A percentile compares a stretch with the other conserved stretches of the same genome.
These are phyloP conservation scores for Leishmania gerbilli DNA, from an alignment of 208 protist genomes.

Conservation along the genomic window DNA sequence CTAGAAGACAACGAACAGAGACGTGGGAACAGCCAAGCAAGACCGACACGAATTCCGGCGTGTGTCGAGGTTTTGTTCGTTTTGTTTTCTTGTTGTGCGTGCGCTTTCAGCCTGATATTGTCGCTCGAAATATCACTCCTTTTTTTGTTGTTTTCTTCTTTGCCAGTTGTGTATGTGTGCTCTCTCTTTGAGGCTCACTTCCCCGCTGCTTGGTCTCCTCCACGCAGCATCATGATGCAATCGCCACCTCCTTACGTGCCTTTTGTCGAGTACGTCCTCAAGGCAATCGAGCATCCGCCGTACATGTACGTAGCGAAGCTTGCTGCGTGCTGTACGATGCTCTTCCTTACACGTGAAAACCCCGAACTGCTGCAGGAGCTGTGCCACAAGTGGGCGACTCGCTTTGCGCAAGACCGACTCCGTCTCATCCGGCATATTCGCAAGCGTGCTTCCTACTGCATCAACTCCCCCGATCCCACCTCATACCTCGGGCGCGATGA, in stretches of 20 bases:
- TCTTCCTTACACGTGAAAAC: constrained; percentile 81
- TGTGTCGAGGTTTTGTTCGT: not conserved
- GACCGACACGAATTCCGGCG: not conserved
- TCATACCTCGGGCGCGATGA: not conserved
- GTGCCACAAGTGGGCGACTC: constrained; percentile 77
- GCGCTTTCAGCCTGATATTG: not conserved
- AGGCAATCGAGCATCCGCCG: constrained; percentile 76
- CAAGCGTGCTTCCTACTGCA: constrained; percentile 32
- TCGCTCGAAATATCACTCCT: not conserved
- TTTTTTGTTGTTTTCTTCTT: not conserved
- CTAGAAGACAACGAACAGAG: not conserved
- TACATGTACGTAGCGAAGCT: constrained; percentile 87
- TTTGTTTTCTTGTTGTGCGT: not conserved
- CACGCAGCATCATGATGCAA: constrained; percentile 26
- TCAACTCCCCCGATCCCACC: constrained; percentile 12
- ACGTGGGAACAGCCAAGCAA: not conserved
- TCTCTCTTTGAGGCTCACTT: not conserved
- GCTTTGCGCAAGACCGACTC: constrained; percentile 62
- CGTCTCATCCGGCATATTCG: constrained; percentile 53
- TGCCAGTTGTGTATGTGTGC: not conserved
- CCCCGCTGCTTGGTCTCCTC: not conserved
- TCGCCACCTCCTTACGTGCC: constrained; percentile 59
- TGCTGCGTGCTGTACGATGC: constrained; percentile 74
- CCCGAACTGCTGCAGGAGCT: constrained; percentile 60
- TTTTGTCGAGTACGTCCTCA: constrained; percentile 83